These are phyloP conservation scores for Gastrodia elata DNA, from an alignment of 106 monocot genomes.

Conservation along the genomic window DNA sequence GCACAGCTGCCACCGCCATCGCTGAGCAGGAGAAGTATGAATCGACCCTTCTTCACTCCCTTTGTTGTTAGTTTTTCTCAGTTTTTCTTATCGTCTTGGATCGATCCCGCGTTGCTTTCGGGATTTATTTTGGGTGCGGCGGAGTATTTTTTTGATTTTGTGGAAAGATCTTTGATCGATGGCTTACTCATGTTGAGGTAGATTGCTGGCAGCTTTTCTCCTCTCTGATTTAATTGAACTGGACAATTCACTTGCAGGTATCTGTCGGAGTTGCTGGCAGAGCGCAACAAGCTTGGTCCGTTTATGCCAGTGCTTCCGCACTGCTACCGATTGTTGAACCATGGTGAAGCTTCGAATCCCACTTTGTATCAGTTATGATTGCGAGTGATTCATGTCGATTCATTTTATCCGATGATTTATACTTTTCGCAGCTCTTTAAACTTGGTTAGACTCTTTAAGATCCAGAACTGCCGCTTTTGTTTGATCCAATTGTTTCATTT, in stretches of 20 bases:
- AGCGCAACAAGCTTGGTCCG: conserved; percentile 19
- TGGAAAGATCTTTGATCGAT: not conserved
- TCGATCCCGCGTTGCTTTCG: not conserved
- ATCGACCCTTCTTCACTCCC: not conserved
- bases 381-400: not conserved
- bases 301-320: conserved; percentile 21
- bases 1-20: conserved; percentile 40
- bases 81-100: not conserved
- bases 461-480: not conserved
- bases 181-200: not conserved
- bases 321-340: conserved; percentile 20
- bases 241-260: conserved; percentile 10
- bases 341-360: conserved; percentile 11
- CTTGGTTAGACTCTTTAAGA: not conserved
- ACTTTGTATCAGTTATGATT: not conserved
- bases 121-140: not conserved
- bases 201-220: not conserved
- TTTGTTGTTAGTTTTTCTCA: not conserved
- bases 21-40: conserved; percentile 68
- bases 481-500: not conserved
- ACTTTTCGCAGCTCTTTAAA: not conserved
- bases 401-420: not conserved
- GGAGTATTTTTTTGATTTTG: not conserved
- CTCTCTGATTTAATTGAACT: not conserved
- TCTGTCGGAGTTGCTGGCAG: conserved; percentile 17